Evolutionary conservation across 305 asterid genomes (phyloP), one percentile per base, ranked within the genome.

Genomic region (Striga hermonthica): DNA sequence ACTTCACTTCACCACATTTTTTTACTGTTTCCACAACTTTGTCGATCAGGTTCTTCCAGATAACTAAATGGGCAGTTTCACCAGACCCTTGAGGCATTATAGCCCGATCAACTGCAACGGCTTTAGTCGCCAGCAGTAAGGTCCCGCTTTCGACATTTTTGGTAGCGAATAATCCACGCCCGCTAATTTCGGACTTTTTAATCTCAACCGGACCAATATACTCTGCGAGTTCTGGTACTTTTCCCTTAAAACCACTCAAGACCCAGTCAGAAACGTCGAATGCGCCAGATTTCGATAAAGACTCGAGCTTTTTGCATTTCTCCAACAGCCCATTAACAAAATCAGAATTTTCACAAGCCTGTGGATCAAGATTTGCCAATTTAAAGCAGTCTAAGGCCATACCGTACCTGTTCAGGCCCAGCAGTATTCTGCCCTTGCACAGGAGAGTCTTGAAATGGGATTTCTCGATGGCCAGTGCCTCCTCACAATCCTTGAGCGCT

Each of bases 201-300:
- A 91, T 82, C 65, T 86, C 95, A 6, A 84, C 83, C 3, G 88
- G 64, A 38, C 95, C 95, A 12, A 89, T 70, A 49, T 67, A 88
- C 80, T 91, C 94, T 0, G 83, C 86, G 0, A 88, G 66, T 61
- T 91, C 94, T 0, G 96, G 96, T 0, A 64, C 11, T 70, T 77
- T 83, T 0, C 87, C 90, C 0, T 69, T 61, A 38, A 86, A 91
- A 6, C 89, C 84, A 58, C 76, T 74, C 35, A 78, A 13, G 68
- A 85, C 82, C 98, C 98, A 89, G 70, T 83, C 89, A 4, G 98
- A 83, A 41, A 88, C 57, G 66, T 91, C 98, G 45, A 91, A 79
- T 4, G 79, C 79, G 6, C 96, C 96, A 3, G 77, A 79, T 61
- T 81, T 85, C 3, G 95, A 91, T 41, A 88, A 67, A 67, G 40